Percentiles rank a stretch among this genome's conserved stretches.
phyloP scores from a whole-genome alignment of 1,139 yeast species.

The Saccharomycopsis hybrid region DNA sequence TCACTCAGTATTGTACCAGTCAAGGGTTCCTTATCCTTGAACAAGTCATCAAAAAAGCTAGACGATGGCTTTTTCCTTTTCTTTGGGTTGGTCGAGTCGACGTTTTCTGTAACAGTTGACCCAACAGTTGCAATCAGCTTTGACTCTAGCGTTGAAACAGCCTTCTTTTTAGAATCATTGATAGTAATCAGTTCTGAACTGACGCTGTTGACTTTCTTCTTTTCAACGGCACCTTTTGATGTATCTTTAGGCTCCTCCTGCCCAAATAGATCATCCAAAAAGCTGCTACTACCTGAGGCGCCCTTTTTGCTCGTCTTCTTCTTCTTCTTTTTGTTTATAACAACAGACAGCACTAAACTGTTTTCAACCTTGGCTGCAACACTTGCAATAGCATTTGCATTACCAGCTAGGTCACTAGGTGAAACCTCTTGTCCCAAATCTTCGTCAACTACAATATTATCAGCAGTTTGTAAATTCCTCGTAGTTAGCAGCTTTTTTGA shows the following conservation, averaged over 20 bases:
- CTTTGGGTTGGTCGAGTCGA: neutral
- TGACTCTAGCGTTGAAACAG: neutral
- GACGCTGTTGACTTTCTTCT: neutral
- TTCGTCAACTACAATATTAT: neutral
- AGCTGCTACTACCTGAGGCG: neutral
- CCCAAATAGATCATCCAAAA: no score
- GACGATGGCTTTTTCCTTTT: neutral
- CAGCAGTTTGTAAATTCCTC: neutral
- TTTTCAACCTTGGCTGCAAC: neutral
- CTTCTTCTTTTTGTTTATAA: neutral
- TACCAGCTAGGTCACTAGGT: no score
- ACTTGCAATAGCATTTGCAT: neutral
- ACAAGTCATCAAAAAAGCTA: slow-evolving; percentile 8
- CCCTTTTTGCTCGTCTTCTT: neutral
- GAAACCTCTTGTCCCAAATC: slow-evolving; percentile 5
- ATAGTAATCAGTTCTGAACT: neutral
- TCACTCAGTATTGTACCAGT: no score
- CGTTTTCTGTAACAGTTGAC: neutral
- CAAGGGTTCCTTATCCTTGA: slow-evolving; percentile 2
- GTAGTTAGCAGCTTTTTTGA: neutral
- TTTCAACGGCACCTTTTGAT: neutral
- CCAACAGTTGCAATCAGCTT: neutral
- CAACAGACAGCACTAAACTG: neutral
- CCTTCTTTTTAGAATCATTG: neutral
- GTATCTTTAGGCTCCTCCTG: neutral